Evolutionary conservation across 2,329 filamentous ascomycete genomes (phyloP), one percentile per base, ranked within the genome.

Genomic region (Pleoardoris graminearum): DNA sequence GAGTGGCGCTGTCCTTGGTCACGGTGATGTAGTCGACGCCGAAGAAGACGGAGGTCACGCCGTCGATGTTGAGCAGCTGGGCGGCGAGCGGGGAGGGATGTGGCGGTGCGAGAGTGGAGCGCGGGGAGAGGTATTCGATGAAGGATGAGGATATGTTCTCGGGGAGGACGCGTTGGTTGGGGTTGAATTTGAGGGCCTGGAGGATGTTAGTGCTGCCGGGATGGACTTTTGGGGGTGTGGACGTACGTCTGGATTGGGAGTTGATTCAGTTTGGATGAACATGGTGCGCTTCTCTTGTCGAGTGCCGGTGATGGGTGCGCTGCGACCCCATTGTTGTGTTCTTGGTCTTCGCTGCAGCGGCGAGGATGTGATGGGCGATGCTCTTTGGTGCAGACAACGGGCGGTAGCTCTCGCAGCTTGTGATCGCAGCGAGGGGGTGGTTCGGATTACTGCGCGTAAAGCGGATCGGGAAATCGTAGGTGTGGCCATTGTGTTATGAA

Each of bases 261-360:
- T 99, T 60, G 83, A 84, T 71, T 97, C 93, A 4, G 93, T 97
- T 77, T 99, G 94, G 69, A 99, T 99, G 79, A 97, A 99, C 75
- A 99, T 96, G 21, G 86, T 91, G 59, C 93, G 87, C 43, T 69
- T 64, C 27, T 61, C 54, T 19, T 65, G 48, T 10, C 55, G 50
- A 19, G 55, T 48, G 12, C 50, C 55, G 3, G 62, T 54, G 1
- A 48, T 41, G 27, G 53, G 41, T 21, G 58, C 35, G 6, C 48
- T 58, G 25, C 57, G 61, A 21, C 30, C 57, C 63, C 67, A 70
- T 63, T 55, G 48, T 50, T 64, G 63, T n/a, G 57, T 36, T 44
- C 54, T 60, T 7, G 70, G 69, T 54, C 70, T 69, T 50, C 63
- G 66, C 46, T 63, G 69, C 14, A 62, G 33, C 44, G 65, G 55